phyloP scores from a whole-genome alignment of 345 rosid genomes.

The Camelina sativa region DNA sequence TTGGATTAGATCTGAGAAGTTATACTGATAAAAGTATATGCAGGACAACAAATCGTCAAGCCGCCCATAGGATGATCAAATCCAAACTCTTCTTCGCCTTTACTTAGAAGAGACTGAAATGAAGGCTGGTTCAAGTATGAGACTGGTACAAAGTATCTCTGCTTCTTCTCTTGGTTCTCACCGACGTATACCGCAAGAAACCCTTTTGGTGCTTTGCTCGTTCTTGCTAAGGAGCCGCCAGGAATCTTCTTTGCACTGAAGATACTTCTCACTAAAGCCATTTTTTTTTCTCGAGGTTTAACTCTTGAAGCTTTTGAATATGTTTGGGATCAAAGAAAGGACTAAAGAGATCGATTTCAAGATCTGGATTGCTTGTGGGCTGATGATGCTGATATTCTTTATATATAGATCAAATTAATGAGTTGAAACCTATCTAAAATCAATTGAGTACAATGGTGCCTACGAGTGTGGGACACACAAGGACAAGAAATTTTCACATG shows the following conservation, averaged over 20 bases:
- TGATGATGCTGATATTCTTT: background rate
- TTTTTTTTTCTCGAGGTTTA: background rate
- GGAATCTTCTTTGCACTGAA: slow-evolving; percentile 26
- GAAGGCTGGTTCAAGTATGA: slow-evolving; percentile 47
- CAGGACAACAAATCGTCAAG: slow-evolving; percentile 55
- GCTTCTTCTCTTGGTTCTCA: slow-evolving; percentile 44
- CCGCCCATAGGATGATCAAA: slow-evolving; percentile 57
- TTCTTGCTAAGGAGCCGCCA: slow-evolving; percentile 38
- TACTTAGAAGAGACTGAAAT: slow-evolving; percentile 50
- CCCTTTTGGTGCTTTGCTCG: slow-evolving; percentile 44
- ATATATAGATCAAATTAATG: slow-evolving; percentile 26
- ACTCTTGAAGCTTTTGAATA: background rate
- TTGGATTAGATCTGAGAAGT: slow-evolving; percentile 41
- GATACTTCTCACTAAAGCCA: slow-evolving; percentile 28
- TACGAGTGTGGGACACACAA: slow-evolving; percentile 18
- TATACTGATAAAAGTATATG: slow-evolving; percentile 46
- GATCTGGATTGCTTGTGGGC: background rate
- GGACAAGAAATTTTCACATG: slow-evolving; percentile 2
- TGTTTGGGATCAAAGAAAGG: background rate
- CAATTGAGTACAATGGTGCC: slow-evolving; percentile 1
- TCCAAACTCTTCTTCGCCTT: slow-evolving; percentile 56
- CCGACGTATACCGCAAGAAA: slow-evolving; percentile 56
- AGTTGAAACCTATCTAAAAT: slow-evolving; percentile 8
- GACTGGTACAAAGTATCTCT: slow-evolving; percentile 50
- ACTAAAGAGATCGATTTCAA: background rate